A percentile compares a stretch with the other conserved stretches of the same genome.
phyloP scores from a whole-genome alignment of 371 early-diverging fungal genomes.

The Actinomortierella ambigua region DNA sequence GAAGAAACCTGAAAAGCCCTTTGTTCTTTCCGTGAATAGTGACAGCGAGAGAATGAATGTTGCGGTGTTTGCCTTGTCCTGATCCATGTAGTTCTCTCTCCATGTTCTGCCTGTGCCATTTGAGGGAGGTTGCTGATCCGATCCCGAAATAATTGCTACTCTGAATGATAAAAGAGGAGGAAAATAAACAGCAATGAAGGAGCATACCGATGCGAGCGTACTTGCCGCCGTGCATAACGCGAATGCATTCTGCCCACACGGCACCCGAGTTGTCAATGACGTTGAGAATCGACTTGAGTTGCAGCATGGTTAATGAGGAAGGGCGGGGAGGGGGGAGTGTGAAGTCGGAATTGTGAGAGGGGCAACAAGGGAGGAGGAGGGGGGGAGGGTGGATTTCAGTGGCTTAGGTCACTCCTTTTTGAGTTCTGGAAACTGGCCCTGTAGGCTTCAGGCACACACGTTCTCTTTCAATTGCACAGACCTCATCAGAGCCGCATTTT shows the following conservation, averaged over 20 bases:
- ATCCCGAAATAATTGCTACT: background rate
- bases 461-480: background rate
- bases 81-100: too few species aligned
- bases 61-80: background rate
- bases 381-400: background rate
- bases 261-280: slow-evolving; percentile 98
- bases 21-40: too few species aligned
- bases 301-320: slow-evolving; percentile 66
- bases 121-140: too few species aligned
- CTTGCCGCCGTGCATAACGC: slow-evolving; percentile 86
- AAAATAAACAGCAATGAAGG: background rate
- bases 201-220: slow-evolving; percentile 71
- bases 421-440: background rate
- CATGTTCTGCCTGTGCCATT: too few species aligned
- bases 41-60: too few species aligned
- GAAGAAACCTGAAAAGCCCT: too few species aligned
- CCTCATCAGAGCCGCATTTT: background rate
- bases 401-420: background rate
- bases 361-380: background rate
- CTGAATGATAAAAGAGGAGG: background rate
- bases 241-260: slow-evolving; percentile 93
- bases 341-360: background rate
- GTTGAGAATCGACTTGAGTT: slow-evolving; percentile 80
- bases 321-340: background rate
- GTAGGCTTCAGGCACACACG: background rate